phyloP scores from a whole-genome alignment of 2,329 filamentous ascomycete species.

The Metarhizium guizhouense region DNA sequence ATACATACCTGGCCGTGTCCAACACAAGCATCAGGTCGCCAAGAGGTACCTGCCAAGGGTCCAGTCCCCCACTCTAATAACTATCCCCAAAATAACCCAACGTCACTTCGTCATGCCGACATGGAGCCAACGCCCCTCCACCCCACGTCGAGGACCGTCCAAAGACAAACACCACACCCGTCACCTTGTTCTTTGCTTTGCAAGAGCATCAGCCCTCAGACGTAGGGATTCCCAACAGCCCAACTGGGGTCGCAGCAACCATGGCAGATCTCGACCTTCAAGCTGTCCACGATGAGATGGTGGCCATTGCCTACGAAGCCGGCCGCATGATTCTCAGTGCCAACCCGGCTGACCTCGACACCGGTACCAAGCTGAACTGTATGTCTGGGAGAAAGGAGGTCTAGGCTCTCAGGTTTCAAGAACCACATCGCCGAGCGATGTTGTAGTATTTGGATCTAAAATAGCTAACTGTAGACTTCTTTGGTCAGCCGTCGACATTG shows the following conservation, averaged over 20 bases:
- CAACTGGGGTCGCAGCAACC: slow-evolving; percentile 2
- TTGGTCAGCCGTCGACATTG: slow-evolving; percentile 52
- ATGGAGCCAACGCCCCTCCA: neutral
- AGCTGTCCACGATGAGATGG: slow-evolving; percentile 51
- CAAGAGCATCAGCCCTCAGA: neutral
- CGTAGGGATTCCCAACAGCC: neutral
- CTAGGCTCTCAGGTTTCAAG: too few species aligned
- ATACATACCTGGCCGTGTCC: too few species aligned
- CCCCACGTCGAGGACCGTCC: neutral
- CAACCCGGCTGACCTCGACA: slow-evolving; percentile 47
- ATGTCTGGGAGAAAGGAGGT: slow-evolving; percentile 10
- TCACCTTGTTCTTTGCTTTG: neutral
- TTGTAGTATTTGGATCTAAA: neutral
- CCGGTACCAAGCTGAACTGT: slow-evolving; percentile 59
- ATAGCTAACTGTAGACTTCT: neutral
- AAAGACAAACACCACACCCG: neutral
- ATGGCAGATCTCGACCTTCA: slow-evolving; percentile 51
- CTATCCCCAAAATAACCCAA: neutral
- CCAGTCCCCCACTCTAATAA: too few species aligned
- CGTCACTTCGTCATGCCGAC: neutral
- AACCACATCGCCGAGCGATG: neutral
- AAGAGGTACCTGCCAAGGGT: too few species aligned
- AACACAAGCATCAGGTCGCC: too few species aligned
- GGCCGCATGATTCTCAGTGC: slow-evolving; percentile 55
- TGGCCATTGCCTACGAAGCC: slow-evolving; percentile 53